Evolutionary conservation across 768 basidiomycete genomes (phyloP).

Genomic region (Naganishia vishniacii): DNA sequence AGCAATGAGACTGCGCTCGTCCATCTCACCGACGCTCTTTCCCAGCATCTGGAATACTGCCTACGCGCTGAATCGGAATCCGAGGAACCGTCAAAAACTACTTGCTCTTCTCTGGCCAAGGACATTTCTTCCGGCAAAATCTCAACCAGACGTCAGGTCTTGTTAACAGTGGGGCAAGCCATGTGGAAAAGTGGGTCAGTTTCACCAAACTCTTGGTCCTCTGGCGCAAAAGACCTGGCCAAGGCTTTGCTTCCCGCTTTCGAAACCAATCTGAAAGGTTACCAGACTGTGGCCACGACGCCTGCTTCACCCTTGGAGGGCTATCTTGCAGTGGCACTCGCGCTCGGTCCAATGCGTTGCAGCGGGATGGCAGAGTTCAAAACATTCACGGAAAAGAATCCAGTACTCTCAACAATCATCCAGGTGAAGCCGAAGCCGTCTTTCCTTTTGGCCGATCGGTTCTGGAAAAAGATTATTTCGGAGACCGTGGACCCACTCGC

Average conservation of each 20-base stretch:
- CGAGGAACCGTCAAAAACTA: constrained; percentile 52
- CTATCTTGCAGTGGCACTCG: constrained; percentile 65
- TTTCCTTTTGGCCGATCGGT: constrained; percentile 71
- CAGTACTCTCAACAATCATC: constrained; percentile 40
- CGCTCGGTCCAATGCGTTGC: constrained; percentile 58
- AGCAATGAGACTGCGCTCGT: constrained; percentile 63
- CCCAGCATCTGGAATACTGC: constrained; percentile 58
- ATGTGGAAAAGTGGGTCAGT: constrained; percentile 52
- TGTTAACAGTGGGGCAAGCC: constrained; percentile 59
- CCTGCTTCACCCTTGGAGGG: constrained; percentile 69
- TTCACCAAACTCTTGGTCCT: constrained; percentile 46
- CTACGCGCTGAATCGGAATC: constrained; percentile 51
- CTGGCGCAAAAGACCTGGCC: constrained; percentile 56
- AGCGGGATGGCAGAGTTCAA: constrained; percentile 25
- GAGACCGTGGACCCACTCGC: constrained; percentile 20
- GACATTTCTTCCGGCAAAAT: constrained; percentile 69
- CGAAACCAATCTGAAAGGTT: constrained; percentile 65
- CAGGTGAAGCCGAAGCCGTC: constrained; percentile 63
- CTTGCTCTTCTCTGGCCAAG: constrained; percentile 57
- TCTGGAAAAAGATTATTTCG: constrained; percentile 24
- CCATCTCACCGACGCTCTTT: constrained; percentile 57
- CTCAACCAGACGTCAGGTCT: constrained; percentile 58
- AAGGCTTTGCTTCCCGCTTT: constrained; percentile 58
- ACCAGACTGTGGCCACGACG: constrained; percentile 48
- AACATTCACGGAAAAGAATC: constrained; percentile 33